Conservation (phyloP, 495 filamentous ascomycete species). For the Tuber calosporum region DNA sequence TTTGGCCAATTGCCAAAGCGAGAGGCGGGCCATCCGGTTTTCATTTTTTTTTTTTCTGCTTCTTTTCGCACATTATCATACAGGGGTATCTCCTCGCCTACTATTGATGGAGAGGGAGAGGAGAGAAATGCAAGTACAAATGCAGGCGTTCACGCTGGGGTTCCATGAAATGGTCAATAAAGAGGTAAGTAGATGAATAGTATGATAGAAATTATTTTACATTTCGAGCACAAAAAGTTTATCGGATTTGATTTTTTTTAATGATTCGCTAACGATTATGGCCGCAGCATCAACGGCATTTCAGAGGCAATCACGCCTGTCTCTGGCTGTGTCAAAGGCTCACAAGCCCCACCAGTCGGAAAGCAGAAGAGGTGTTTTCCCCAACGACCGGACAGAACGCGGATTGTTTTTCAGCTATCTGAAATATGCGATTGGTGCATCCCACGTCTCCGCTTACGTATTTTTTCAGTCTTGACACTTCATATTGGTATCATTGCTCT, state of each 20-base stretch:
- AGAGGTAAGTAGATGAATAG: not conserved
- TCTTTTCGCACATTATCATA: not conserved
- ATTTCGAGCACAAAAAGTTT: not conserved
- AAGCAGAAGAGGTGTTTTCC: not conserved
- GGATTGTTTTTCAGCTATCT: not conserved
- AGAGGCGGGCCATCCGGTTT: not conserved
- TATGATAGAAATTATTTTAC: not conserved
- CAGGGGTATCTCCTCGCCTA: not conserved
- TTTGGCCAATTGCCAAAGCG: not conserved
- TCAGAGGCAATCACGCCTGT: not conserved
- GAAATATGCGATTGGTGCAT: not conserved
- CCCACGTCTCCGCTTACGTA: not conserved
- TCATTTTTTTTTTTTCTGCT: not conserved
- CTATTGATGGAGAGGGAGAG: not conserved
- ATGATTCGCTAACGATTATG: not conserved
- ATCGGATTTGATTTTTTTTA: not conserved
- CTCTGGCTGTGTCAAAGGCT: not conserved
- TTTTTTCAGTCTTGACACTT: not conserved
- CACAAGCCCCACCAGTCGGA: not conserved
- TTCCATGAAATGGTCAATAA: not conserved
- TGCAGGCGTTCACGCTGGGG: not conserved
- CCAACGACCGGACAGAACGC: not conserved
- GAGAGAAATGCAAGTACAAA: not conserved
- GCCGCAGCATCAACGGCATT: not conserved
- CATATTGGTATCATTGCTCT: not conserved